These are phyloP conservation scores for Yamadazyma triangularis DNA, from an alignment of 1,139 yeast species.

Conservation along the genomic window DNA sequence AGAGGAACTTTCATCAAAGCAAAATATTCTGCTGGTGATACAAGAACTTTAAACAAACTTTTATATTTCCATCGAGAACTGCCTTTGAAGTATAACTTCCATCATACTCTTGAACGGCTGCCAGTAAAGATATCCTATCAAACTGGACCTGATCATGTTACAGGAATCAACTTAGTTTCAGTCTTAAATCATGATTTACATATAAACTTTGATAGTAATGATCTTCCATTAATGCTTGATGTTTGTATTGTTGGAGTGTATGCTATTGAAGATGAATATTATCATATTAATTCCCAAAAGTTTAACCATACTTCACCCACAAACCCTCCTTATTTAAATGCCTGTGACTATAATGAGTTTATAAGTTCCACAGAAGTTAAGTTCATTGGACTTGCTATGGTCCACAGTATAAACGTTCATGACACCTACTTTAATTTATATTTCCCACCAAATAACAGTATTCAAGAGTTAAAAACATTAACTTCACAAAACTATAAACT, in stretches of 20 bases:
- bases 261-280: constrained; percentile 20
- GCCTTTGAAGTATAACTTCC: constrained; percentile 37
- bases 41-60: constrained; percentile 47
- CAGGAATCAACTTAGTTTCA: constrained; percentile 35
- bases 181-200: constrained; percentile 29
- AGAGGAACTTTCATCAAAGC: constrained; percentile 29
- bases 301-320: constrained; percentile 3
- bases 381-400: constrained; percentile 43
- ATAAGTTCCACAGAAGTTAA: constrained; percentile 9
- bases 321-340: constrained; percentile 17
- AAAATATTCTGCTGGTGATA: constrained; percentile 46
- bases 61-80: constrained; percentile 48
- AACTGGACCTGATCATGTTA: constrained; percentile 14
- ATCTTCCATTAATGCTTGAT: constrained; percentile 44
- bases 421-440: constrained; percentile 49
- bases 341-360: constrained; percentile 12
- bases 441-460: constrained; percentile 36
- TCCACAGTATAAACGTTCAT: constrained; percentile 57
- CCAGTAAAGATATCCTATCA: constrained; percentile 50
- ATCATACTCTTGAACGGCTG: constrained; percentile 41
- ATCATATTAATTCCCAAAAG: constrained; percentile 5
- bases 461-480: constrained; percentile 8
- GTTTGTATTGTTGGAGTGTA: constrained; percentile 52
- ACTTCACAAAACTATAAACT: constrained; percentile 26
- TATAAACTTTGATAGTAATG: constrained; percentile 26